Conservation (phyloP, 371 early-diverging fungal species). For the Mortierella polycephala region DNA sequence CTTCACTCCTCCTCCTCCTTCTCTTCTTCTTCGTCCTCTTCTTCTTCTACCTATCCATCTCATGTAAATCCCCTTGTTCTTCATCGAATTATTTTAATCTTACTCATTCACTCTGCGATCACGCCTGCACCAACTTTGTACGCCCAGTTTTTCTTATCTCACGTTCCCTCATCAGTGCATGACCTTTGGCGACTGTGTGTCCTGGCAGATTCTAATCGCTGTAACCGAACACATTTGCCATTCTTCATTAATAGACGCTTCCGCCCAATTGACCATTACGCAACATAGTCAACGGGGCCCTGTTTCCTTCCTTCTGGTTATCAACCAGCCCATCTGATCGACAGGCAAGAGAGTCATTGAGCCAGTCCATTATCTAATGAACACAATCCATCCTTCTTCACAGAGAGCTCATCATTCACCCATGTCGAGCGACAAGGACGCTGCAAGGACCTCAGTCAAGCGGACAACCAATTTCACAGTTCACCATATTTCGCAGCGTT, state of each 20-base stretch:
- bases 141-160: background rate
- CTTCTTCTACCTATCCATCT: background rate
- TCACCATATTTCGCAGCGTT: conserved; percentile 11
- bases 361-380: conserved; percentile 19
- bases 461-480: conserved; percentile 14
- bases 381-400: conserved; percentile 34
- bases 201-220: too few relatives aligned
- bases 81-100: background rate
- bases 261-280: too few relatives aligned
- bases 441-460: conserved; percentile 7
- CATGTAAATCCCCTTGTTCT: background rate
- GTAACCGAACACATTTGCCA: too few relatives aligned
- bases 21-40: background rate
- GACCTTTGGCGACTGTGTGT: too few relatives aligned
- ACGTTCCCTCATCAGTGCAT: too few relatives aligned
- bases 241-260: too few relatives aligned
- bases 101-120: background rate
- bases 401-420: conserved; percentile 15
- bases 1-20: background rate
- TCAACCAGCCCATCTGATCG: background rate
- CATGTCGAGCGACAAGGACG: conserved; percentile 20
- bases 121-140: too few relatives aligned
- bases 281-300: too few relatives aligned
- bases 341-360: conserved; percentile 13
- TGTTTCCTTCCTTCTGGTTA: too few relatives aligned